phyloP scores from a whole-genome alignment of 2,329 filamentous ascomycete genomes.

The Ramichloridium luteum region DNA sequence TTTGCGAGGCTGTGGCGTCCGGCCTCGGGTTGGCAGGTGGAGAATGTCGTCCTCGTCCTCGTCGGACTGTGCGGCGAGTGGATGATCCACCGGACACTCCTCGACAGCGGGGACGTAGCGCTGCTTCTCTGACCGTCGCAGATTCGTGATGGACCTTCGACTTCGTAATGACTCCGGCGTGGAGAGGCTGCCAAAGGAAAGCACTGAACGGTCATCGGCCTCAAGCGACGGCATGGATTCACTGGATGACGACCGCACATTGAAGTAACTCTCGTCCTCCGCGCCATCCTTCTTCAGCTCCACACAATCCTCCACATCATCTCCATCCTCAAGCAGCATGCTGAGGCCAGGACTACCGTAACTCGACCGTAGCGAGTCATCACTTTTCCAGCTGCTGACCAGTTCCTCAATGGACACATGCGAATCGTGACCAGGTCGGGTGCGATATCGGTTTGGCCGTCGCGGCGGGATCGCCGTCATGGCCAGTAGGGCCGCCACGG shows the following conservation, averaged over 20 bases:
- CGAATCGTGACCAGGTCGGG: slow-evolving; percentile 28
- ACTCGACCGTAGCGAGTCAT: slow-evolving; percentile 24
- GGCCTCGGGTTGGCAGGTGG: slow-evolving; percentile 16
- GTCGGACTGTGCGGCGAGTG: slow-evolving; percentile 35
- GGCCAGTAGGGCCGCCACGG: slow-evolving; percentile 46
- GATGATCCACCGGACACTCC: slow-evolving; percentile 46
- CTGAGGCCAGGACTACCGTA: slow-evolving; percentile 33
- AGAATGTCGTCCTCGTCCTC: slow-evolving; percentile 24
- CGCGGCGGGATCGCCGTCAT: slow-evolving; percentile 48
- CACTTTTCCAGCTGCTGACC: slow-evolving; percentile 42
- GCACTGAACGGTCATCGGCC: slow-evolving; percentile 34
- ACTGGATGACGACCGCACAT: slow-evolving; percentile 41
- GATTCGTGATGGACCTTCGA: slow-evolving; percentile 23
- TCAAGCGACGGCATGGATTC: slow-evolving; percentile 47
- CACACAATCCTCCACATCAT: slow-evolving; percentile 30
- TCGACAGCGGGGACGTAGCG: slow-evolving; percentile 39
- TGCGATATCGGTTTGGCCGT: slow-evolving; percentile 26
- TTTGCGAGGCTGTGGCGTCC: slow-evolving; percentile 29
- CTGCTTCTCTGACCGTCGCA: slow-evolving; percentile 36
- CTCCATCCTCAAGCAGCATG: slow-evolving; percentile 43
- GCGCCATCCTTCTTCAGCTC: slow-evolving; percentile 20
- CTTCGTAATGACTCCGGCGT: slow-evolving; percentile 30
- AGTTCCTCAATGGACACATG: slow-evolving; percentile 45
- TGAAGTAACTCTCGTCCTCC: slow-evolving; percentile 33
- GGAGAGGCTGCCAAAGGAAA: slow-evolving; percentile 32